A percentile compares a stretch with the other conserved stretches of the same genome.
These are phyloP conservation scores for Phytophthora citricola DNA, from an alignment of 352 stramenopile genomes.

Conservation along the genomic window DNA sequence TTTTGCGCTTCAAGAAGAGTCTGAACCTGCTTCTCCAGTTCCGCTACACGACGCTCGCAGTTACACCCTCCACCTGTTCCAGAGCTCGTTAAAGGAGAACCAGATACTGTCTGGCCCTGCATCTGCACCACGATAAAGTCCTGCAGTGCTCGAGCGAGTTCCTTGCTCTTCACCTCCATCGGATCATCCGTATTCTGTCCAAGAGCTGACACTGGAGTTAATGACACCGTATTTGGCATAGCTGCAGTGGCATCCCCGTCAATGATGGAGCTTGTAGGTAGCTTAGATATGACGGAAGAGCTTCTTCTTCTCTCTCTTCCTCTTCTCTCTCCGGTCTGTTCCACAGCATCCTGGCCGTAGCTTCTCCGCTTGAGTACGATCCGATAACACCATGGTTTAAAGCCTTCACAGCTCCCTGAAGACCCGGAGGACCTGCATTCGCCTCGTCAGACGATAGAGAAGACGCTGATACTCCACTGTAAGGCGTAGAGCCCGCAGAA, in stretches of 20 bases:
- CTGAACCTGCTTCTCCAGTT: conserved; percentile 67
- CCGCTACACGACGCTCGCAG: conserved; percentile 60
- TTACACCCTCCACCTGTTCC: conserved; percentile 27
- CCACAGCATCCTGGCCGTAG: conserved; percentile 53
- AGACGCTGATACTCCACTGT: not conserved
- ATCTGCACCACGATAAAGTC: conserved; percentile 62
- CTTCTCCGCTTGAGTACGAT: conserved; percentile 35
- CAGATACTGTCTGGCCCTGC: conserved; percentile 26
- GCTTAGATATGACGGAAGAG: conserved; percentile 73
- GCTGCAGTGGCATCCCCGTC: conserved; percentile 5
- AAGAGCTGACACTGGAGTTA: conserved; percentile 1
- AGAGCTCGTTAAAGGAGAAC: not conserved
- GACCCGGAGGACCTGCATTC: conserved; percentile 14
- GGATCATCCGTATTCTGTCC: conserved; percentile 1
- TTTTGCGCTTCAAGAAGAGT: conserved; percentile 29
- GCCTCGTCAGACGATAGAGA: not conserved
- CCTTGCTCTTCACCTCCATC: conserved; percentile 53
- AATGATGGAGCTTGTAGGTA: conserved; percentile 58
- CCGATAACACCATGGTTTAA: conserved; percentile 51
- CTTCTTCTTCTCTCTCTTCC: conserved; percentile 76
- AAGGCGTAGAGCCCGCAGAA: not conserved
- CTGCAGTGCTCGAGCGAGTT: conserved; percentile 62
- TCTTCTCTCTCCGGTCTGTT: conserved; percentile 65
- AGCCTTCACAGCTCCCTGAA: conserved; percentile 8
- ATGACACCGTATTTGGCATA: not conserved